Evolutionary conservation across 352 stramenopile genomes (phyloP), one percentile per base, ranked within the genome.

Genomic region (Phytophthora boehmeriae): DNA sequence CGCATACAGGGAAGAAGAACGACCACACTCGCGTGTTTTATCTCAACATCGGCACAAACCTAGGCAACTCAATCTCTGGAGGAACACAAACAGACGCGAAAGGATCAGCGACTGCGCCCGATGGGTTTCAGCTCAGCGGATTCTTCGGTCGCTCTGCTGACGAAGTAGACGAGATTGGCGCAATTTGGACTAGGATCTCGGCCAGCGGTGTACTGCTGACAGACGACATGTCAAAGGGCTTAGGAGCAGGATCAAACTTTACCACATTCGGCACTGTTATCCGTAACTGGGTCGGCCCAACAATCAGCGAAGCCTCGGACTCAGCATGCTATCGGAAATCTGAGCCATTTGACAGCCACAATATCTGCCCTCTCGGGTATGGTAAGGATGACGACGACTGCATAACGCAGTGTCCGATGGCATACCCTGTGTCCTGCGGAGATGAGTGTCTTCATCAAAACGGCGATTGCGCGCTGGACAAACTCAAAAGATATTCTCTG

Each of bases 11-110:
- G 16, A 71, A 76, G 68, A 68, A 81, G 11, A 42, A 65, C 47
- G 50, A 63, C 30, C 53, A 57, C 44, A 86, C 73, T 23, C 68
- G 76, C 38, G 66, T 81, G 5, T 84, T 78, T 50, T 83, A 80
- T 50, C 28, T 82, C 41, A 77, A 67, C 10, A 54, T 71, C 3
- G 64, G 42, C 5, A 86, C 76, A 23, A 84, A 62, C 48, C 36
- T 66, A 0, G 72, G 69, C 9, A 74, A 72, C 14, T 66, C 63
- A 8, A 17, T 84, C 0, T 65, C 66, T 1, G 54, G 30, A 47
- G 77, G 72, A 16, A 57, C 54, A 2, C 68, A 71, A 47, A 83
- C 69, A 2, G 69, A 63, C 25, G 61, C 59, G 22, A 82, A 73
- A 19, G 57, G 52, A 11, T 64, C 61, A 20, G 68, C 74, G 38